A percentile compares a stretch with the other conserved stretches of the same genome.
These are phyloP conservation scores for Boletellus ananiceps DNA, from an alignment of 768 basidiomycete species.

Conservation along the genomic window DNA sequence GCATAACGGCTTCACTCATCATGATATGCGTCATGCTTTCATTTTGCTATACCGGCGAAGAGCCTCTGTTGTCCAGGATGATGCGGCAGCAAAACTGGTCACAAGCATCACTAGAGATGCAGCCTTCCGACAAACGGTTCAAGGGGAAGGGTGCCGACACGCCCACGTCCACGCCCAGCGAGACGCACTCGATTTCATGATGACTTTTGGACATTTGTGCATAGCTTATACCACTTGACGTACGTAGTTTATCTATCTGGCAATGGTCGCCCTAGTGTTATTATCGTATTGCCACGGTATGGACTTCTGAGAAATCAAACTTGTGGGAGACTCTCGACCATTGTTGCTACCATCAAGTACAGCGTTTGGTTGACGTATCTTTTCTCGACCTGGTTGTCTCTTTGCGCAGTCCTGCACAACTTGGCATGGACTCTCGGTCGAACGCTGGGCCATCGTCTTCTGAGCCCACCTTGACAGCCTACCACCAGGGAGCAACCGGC, in stretches of 20 bases:
- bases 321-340: background rate
- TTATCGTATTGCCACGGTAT: constrained; percentile 7
- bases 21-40: constrained; percentile 36
- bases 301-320: background rate
- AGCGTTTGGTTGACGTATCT: no score
- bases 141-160: constrained; percentile 2
- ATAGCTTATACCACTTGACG: constrained; percentile 2
- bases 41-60: constrained; percentile 46
- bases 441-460: constrained; percentile 10
- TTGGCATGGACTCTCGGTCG: constrained; percentile 20
- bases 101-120: constrained; percentile 7
- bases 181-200: constrained; percentile 2
- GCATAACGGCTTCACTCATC: constrained; percentile 44
- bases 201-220: constrained; percentile 1
- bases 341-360: no score
- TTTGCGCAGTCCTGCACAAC: constrained; percentile 2
- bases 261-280: constrained; percentile 4
- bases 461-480: constrained; percentile 11
- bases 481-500: constrained; percentile 11
- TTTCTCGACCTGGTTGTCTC: background rate
- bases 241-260: constrained; percentile 8
- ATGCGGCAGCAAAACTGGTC: constrained; percentile 18
- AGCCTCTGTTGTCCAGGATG: constrained; percentile 35
- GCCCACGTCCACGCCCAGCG: background rate
- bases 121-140: constrained; percentile 1